Conservation (phyloP, 768 basidiomycete species). For the Boletus rex-veris region DNA sequence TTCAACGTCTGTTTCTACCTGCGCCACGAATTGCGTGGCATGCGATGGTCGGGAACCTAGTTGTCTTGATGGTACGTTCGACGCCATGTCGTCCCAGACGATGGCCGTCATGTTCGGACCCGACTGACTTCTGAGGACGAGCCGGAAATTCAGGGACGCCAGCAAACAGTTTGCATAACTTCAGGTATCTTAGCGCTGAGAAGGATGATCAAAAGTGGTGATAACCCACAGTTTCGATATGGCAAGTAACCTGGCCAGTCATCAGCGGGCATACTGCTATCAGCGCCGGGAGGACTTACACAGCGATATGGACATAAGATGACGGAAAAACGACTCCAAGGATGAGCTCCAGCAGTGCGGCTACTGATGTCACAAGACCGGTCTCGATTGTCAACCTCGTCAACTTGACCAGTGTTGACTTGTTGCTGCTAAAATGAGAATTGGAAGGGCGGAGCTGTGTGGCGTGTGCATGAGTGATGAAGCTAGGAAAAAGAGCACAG, state of each 20-base stretch:
- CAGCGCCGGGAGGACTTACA: constrained; percentile 9
- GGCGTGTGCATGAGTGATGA: background rate
- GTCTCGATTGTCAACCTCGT: constrained; percentile 25
- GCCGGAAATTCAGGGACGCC: background rate
- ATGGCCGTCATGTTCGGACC: background rate
- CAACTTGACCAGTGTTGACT: constrained; percentile 1
- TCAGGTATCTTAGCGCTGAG: background rate
- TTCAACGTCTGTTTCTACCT: background rate
- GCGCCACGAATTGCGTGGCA: background rate
- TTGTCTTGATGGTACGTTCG: background rate
- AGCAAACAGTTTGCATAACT: constrained; percentile 21
- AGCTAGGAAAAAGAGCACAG: background rate
- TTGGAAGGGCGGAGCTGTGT: constrained; percentile 15
- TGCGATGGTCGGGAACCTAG: background rate
- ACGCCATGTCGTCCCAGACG: background rate
- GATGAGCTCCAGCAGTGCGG: constrained; percentile 17
- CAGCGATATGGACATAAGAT: constrained; percentile 5
- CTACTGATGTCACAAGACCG: constrained; percentile 18
- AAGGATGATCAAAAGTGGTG: background rate
- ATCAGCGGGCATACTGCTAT: background rate
- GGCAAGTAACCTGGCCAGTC: constrained; percentile 4
- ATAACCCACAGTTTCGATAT: constrained; percentile 15
- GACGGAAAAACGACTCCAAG: constrained; percentile 4
- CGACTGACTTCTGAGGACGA: constrained; percentile 6
- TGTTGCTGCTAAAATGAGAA: background rate